phyloP scores from a whole-genome alignment of 1,139 yeast species.

The Lodderomyces parapsilosis region DNA sequence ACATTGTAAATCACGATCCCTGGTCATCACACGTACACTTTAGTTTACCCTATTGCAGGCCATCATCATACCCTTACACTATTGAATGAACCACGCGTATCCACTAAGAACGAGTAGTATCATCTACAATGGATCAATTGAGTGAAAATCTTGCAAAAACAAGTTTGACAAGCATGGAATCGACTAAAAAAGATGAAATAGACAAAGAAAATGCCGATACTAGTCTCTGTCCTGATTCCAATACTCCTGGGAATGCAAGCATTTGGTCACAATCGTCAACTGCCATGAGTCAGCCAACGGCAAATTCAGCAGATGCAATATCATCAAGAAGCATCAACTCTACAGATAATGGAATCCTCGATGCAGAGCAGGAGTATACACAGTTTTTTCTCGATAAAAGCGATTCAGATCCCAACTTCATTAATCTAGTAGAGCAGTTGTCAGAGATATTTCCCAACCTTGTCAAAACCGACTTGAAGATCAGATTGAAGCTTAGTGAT shows the following conservation, averaged over 20 bases:
- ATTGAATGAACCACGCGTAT: conserved; percentile 1
- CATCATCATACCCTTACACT: neutral
- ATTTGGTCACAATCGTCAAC: neutral
- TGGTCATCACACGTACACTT: neutral
- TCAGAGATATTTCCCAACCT: conserved; percentile 30
- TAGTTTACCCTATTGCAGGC: neutral
- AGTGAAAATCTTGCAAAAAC: neutral
- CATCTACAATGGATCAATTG: neutral
- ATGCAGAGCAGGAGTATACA: neutral
- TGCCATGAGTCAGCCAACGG: neutral
- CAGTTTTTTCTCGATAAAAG: conserved; percentile 9
- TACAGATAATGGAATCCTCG: neutral
- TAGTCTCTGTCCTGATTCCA: neutral
- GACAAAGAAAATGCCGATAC: neutral
- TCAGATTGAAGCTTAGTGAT: conserved; percentile 20
- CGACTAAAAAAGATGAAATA: neutral
- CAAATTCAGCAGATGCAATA: neutral
- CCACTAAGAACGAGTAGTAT: neutral
- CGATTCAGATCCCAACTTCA: conserved; percentile 13
- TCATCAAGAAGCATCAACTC: neutral
- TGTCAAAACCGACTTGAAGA: conserved; percentile 26
- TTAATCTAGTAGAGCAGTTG: conserved; percentile 21
- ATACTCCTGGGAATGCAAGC: neutral
- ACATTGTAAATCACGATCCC: neutral
- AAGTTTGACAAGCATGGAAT: neutral